Conservation (phyloP, 257 asterid species). For the Solanum gandarillasii region DNA sequence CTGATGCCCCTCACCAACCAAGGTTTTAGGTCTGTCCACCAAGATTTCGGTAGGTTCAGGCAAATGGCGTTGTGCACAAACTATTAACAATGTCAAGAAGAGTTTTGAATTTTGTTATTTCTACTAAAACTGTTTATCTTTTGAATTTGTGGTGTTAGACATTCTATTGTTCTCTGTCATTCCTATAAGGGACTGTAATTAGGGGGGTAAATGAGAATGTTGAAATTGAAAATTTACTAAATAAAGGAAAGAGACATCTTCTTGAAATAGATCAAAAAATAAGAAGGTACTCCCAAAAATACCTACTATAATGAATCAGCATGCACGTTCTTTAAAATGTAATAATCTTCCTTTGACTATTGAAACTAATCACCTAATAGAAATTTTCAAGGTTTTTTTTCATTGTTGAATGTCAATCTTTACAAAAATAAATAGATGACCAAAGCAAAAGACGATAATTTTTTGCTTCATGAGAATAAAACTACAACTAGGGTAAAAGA, state of each 20-base stretch:
- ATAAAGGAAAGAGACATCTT: background rate
- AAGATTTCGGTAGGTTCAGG: background rate
- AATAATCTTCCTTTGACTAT: background rate
- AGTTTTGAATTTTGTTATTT: background rate
- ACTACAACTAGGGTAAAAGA: background rate
- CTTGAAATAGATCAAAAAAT: background rate
- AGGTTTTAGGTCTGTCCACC: background rate
- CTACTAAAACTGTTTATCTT: background rate
- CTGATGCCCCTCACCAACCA: background rate
- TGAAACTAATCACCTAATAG: background rate
- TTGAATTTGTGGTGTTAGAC: background rate
- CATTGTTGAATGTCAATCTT: background rate
- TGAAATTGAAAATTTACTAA: background rate
- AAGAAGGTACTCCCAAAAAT: background rate
- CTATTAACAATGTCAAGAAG: background rate
- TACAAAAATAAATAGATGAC: background rate
- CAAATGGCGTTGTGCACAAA: background rate
- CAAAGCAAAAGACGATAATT: background rate
- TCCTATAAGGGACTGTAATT: background rate
- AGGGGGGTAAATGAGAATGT: background rate
- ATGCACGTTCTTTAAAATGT: background rate
- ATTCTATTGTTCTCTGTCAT: background rate
- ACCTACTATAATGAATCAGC: background rate
- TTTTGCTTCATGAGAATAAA: background rate
- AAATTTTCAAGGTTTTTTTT: background rate